Evolutionary conservation across 2,329 filamentous ascomycete species (phyloP).

Genomic region (Phyllosticta citriasiana): DNA sequence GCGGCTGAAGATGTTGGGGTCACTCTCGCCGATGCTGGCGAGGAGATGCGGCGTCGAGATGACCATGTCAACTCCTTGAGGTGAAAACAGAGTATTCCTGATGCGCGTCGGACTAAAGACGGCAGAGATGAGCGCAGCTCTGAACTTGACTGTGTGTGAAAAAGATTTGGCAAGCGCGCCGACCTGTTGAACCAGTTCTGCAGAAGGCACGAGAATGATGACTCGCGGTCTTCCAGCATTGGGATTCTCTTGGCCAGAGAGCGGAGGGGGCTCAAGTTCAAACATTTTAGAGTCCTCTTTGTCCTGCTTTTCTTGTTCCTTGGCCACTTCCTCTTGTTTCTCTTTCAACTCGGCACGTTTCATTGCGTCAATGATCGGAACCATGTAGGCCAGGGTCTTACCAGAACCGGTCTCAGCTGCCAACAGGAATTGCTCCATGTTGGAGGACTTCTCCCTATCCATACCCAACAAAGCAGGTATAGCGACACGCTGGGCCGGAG

Average conservation of each 20-base stretch:
- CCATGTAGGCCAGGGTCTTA: slow-evolving; percentile 86
- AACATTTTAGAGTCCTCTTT: slow-evolving; percentile 41
- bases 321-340: slow-evolving; percentile 40
- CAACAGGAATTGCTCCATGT: slow-evolving; percentile 61
- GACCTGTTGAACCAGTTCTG: slow-evolving; percentile 85
- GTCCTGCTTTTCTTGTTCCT: slow-evolving; percentile 15
- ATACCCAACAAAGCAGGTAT: slow-evolving; percentile 70
- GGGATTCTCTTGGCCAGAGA: slow-evolving; percentile 45
- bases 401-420: slow-evolving; percentile 96
- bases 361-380: slow-evolving; percentile 75
- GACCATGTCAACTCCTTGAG: slow-evolving; percentile 72
- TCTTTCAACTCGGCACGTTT: slow-evolving; percentile 60
- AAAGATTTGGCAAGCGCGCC: slow-evolving; percentile 70
- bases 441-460: slow-evolving; percentile 21
- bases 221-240: slow-evolving; percentile 65
- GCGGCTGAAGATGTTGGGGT: slow-evolving; percentile 86
- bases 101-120: slow-evolving; percentile 69
- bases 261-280: slow-evolving; percentile 47
- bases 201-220: slow-evolving; percentile 81
- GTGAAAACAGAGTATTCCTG: slow-evolving; percentile 71
- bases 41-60: slow-evolving; percentile 85
- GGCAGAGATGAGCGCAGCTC: slow-evolving; percentile 71
- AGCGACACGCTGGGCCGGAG: slow-evolving; percentile 70
- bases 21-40: slow-evolving; percentile 74
- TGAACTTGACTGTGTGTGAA: slow-evolving; percentile 79